Base-by-base conservation (phyloP, 2,329 filamentous ascomycete genomes). In the Hypoxylon sp. region DNA sequence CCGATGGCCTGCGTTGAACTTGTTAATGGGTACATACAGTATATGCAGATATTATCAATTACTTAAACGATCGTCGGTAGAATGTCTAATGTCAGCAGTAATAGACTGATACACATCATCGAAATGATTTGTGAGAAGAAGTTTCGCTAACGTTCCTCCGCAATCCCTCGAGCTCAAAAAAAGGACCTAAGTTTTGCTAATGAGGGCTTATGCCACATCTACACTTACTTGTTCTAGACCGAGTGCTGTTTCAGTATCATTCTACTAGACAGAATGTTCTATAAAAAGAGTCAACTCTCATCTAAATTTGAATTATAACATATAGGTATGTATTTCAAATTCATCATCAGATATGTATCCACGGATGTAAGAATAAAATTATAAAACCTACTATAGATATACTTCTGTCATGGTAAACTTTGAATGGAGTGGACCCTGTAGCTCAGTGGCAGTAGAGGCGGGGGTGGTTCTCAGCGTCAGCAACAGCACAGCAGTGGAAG, bases 381-480 rank as follows among this genome's bases (percentile, higher is more conserved):
- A 31, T 3, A 24, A 39, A 11, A 37, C 37, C 33, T 17, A 53
- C 22, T 24, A 3, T 37, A 24, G 17, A 5, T 24, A 19, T 24
- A 24, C 50, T n/a, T 52, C 26, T 35, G n/a, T 29, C 17, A 52
- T 19, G 6, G 6, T 13, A 26, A 48, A 48, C 22, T 19, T 31
- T 29, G 22, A 9, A n/a, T 47, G 47, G 47, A 57, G 54, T 47
- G 54, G 42, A 57, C 42, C 54, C 31, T 17, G 42, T 37, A 24
- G 55, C 22, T 11, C 50, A 26, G 22, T 60, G 55, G 50, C 44
- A 56, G 63, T 55, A 22, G 31, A 47, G 39, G 55, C 48, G 50
- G 55, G 62, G 62, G 55, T 48, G 54, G 24, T 39, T 42, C n/a
- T 52, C n/a, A 52, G 62, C 55, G 42, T 59, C 31, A 59, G 42